Evolutionary conservation across 345 rosid species (phyloP), one percentile per base, ranked within the genome.

Genomic region (Ailanthus altissimus): DNA sequence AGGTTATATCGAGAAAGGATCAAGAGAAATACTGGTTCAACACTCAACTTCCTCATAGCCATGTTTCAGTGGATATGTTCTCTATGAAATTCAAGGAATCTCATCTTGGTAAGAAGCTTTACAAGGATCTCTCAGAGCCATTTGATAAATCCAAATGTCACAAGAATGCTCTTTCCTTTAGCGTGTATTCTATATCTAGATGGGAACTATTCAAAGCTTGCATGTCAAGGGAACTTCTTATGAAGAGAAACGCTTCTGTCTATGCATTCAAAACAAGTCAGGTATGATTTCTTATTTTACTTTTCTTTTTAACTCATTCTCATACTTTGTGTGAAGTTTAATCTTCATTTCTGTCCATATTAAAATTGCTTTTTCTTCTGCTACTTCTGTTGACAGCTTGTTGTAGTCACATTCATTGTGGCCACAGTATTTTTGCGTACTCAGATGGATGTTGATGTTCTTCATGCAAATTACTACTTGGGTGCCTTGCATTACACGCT

Each of bases 1-100:
- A 89, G 93, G 93, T 91, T 8, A 82, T 86, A 71, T 90, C 93
- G 8, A 86, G 70, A 61, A 91, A 91, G 78, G 97, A 91, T 75
- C 92, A 91, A 79, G 86, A 75, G 10, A 90, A 86, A 40, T 91
- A 86, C 57, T 91, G 93, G 93, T 73, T 57, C 67, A 32, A 21
- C 53, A 51, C 77, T 2, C 83, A 77, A 45, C 47, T 75, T 68
- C 84, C 88, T 0, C n/a, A n/a, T n/a, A 74, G 79, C 43, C 87
- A 81, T 66, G 43, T 86, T 47, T 83, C 90, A 9, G 84, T 81
- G 38, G 84, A 86, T 32, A 63, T 54, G 77, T 88, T 88, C 75
- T 67, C 53, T 13, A 81, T 36, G 70, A 87, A 73, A 59, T 91
- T 87, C 78, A 79, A 71, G 77, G 85, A 71, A 78, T 73, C 81